Conservation (phyloP, 306 rosid genomes). For the Ochetophila trinervis region DNA sequence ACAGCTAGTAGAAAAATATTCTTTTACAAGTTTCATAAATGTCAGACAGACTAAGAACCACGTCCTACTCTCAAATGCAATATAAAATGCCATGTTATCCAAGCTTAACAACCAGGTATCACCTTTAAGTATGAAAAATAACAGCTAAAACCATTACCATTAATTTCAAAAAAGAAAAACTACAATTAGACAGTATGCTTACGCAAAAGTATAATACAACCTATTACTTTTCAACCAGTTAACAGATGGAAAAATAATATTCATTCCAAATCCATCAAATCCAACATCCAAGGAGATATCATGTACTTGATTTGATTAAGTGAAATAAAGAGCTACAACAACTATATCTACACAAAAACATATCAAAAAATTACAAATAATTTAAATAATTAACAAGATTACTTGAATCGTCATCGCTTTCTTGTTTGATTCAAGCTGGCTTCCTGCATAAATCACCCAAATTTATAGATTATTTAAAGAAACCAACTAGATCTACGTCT, state of each 20-base stretch:
- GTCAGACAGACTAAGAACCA: background rate
- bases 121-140: background rate
- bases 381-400: background rate
- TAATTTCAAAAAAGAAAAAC: too few relatives aligned
- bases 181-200: background rate
- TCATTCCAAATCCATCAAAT: background rate
- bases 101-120: background rate
- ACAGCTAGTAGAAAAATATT: background rate
- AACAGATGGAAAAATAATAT: background rate
- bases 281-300: background rate
- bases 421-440: slow-evolving; percentile 54
- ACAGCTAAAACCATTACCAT: background rate
- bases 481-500: slow-evolving; percentile 20
- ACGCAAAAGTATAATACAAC: background rate
- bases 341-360: background rate
- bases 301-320: background rate
- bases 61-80: background rate
- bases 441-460: slow-evolving; percentile 33
- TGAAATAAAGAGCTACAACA: background rate
- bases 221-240: background rate
- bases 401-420: slow-evolving; percentile 57
- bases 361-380: background rate
- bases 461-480: background rate
- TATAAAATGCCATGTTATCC: background rate
- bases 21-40: background rate